Conservation (phyloP, 352 stramenopile species). For the Globisporangium echinulatum region DNA sequence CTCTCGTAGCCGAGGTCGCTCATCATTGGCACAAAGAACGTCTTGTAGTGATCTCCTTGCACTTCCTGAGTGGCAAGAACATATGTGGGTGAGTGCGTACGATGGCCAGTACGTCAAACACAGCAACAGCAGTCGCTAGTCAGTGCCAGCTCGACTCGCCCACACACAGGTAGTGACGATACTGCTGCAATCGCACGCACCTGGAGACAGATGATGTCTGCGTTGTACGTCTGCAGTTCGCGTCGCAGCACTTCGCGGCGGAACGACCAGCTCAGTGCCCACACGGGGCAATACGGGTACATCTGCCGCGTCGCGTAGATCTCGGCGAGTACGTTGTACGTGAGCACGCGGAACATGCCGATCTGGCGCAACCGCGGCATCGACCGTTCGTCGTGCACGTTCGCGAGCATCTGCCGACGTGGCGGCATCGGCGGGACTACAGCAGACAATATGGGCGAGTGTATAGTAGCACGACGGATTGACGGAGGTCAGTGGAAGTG, state of each 20-base stretch:
- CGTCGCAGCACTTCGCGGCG: conserved; percentile 85
- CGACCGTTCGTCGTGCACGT: conserved; percentile 68
- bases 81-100: not conserved
- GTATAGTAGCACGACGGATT: too few relatives aligned
- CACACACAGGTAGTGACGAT: not conserved
- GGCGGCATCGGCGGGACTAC: conserved; percentile 72
- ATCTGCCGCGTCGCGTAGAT: conserved; percentile 89
- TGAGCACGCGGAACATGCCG: conserved; percentile 78
- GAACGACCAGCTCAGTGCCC: conserved; percentile 97
- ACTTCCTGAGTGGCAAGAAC: conserved; percentile 85
- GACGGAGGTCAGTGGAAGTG: not conserved
- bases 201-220: conserved; percentile 96
- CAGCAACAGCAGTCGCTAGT: not conserved
- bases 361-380: conserved; percentile 73
- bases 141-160: not conserved
- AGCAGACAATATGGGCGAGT: not conserved
- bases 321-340: conserved; percentile 90
- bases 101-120: too few relatives aligned
- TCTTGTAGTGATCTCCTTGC: conserved; percentile 98
- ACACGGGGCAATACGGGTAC: conserved; percentile 97
- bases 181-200: conserved; percentile 10
- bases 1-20: conserved; percentile 94
- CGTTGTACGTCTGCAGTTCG: conserved; percentile 89
- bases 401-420: conserved; percentile 76
- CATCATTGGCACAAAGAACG: conserved; percentile 94